Percentiles rank a stretch among this genome's conserved stretches.
Evolutionary conservation across 2,329 filamentous ascomycete genomes (phyloP).

Genomic region (Raffaelea albimanens): DNA sequence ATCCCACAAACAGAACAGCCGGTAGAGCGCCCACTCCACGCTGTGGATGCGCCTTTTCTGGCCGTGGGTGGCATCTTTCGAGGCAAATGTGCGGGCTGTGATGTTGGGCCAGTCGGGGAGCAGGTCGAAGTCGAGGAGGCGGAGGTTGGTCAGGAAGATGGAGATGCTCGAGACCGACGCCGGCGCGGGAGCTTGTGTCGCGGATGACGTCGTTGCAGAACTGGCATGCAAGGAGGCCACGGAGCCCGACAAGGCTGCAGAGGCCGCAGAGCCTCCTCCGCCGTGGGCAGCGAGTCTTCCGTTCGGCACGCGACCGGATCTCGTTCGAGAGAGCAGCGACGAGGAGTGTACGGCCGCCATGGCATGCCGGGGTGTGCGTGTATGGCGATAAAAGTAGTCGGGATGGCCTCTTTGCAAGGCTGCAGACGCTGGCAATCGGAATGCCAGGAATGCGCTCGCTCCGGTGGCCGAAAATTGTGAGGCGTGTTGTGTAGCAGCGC

Average conservation of each 20-base stretch:
- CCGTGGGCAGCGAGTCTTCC: slow-evolving; percentile 1
- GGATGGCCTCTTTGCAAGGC: no score
- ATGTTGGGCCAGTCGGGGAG: slow-evolving; percentile 74
- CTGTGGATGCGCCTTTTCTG: slow-evolving; percentile 75
- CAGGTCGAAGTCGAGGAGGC: slow-evolving; percentile 70
- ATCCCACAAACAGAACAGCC: slow-evolving; percentile 79
- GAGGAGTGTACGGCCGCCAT: slow-evolving; percentile 10
- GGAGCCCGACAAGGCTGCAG: slow-evolving; percentile 2
- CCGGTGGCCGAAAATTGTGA: no score
- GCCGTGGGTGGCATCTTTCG: slow-evolving; percentile 55
- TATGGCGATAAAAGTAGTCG: no score
- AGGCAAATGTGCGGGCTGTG: slow-evolving; percentile 57
- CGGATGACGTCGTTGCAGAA: neutral
- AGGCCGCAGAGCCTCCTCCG: slow-evolving; percentile 8
- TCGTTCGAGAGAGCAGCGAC: slow-evolving; percentile 16
- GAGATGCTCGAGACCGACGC: slow-evolving; percentile 40
- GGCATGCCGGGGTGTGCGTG: no score
- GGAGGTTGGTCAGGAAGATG: slow-evolving; percentile 75
- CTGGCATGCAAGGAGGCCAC: neutral
- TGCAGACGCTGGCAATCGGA: no score
- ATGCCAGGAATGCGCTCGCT: no score
- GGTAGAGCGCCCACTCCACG: slow-evolving; percentile 86
- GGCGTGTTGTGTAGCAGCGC: no score
- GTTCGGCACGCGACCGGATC: slow-evolving; percentile 15
- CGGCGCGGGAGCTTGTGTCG: neutral